Evolutionary conservation across 768 basidiomycete species (phyloP), one percentile per base, ranked within the genome.

Genomic region (Pisolithus sp.): DNA sequence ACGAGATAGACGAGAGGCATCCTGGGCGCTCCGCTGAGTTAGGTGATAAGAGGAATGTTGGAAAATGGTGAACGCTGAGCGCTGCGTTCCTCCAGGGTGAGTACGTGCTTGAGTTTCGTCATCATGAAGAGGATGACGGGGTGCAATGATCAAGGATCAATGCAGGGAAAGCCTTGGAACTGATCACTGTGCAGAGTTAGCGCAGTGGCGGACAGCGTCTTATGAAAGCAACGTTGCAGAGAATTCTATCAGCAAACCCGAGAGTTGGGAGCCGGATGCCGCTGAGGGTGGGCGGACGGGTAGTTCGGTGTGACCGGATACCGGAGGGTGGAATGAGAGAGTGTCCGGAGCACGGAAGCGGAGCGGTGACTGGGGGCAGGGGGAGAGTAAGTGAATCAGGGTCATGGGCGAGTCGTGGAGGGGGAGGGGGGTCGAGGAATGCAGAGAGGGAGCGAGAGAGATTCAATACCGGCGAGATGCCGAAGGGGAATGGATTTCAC

Each of bases 141-240:
- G 57, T 54, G 54, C 28, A 31, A 45, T 41, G 53, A 51, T 41
- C 30, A 52, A 56, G 54, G 59, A 60, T 60, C 56, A 58, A 55
- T 62, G 58, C 46, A 51, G 45, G 51, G 26, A 26, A 39, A 44
- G 7, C n/a, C n/a, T n/a, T n/a, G 21, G 30, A 56, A 42, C 46
- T 57, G 53, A 54, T 43, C 42, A 43, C 26, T 26, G 26, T 26
- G 26, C 55, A 59, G 59, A 56, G 64, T 48, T 53, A 57, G 57
- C 53, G 64, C 53, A 59, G 53, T 53, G 56, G 60, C 56, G 54
- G 57, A 53, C 49, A 61, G 59, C 31, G 31, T 34, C 3, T 34
- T 24, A 67, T 67, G 66, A 68, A 69, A 53, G 62, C 64, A 69
- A 67, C 68, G 66, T 68, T 68, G 59, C 52, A 56, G 23, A 31